Base-by-base conservation (phyloP, 495 filamentous ascomycete genomes). In the Aspergillus steynii region DNA sequence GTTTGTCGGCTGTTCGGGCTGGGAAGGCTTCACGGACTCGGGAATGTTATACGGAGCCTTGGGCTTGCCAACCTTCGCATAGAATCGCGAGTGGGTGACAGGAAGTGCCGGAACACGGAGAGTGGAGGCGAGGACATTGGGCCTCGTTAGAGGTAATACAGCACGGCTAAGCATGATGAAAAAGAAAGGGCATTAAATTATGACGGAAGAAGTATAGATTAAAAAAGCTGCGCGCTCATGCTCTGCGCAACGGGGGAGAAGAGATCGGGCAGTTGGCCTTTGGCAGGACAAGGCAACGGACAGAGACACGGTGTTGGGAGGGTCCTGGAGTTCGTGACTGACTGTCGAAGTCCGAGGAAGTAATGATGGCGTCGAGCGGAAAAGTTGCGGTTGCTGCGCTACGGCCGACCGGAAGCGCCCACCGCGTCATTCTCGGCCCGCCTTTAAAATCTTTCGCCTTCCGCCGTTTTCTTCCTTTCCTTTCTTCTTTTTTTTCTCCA, bases 91-190 rank as follows among this genome's bases (percentile, higher is more conserved):
- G 62, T 75, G 71, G 46, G 73, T 67, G 47, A 66, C 61, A 15
- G 75, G 67, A 59, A 76, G 54, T 47, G 73, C 59, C 5, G 73
- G 73, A 61, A 71, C 57, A 50, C 78, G 72, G 60, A 76, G 55
- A 34, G 75, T 66, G 49, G 77, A 76, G 49, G 72, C 68, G 58
- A 79, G 68, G 60, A 71, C 68, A 56, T 74, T 76, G 45, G 74
- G 71, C 77, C 78, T 81, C 70, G 71, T 68, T 50, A 77, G 73
- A 75, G 77, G 77, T 63, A 80, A 61, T 45, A 80, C 65, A 56
- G 78, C 74, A 69, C 77, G 78, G 64, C 76, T 76, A 68, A 81
- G 75, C 78, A 81, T 81, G 59, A 60, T 74, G n/a, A 53, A 32
- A 55, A 56, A 48, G 31, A 58, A 57, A 59, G 20, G 58, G 55